Evolutionary conservation across 352 stramenopile species (phyloP).

Genomic region (Phytophthora multivora): DNA sequence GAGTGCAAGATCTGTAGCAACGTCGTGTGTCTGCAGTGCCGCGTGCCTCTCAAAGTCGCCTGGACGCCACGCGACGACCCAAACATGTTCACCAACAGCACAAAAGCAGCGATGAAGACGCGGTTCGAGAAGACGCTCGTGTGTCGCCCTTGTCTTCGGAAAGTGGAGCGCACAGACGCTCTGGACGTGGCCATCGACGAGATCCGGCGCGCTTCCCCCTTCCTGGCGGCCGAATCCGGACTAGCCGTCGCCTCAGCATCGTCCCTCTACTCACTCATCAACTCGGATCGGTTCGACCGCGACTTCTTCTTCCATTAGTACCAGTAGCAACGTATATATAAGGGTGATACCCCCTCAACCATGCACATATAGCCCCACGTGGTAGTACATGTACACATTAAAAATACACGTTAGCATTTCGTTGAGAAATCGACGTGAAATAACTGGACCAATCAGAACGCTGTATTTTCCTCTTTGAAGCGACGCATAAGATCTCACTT

Average conservation of each 20-base stretch:
- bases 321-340: conserved; percentile 15
- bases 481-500: conserved; percentile 30
- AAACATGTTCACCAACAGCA: conserved; percentile 16
- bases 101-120: background rate
- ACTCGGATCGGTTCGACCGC: conserved; percentile 41
- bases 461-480: conserved; percentile 8
- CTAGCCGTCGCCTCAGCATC: conserved; percentile 34
- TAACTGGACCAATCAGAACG: conserved; percentile 20
- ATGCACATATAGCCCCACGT: too few relatives aligned
- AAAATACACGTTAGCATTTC: conserved; percentile 21
- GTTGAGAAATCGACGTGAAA: conserved; percentile 19
- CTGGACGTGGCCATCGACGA: conserved; percentile 41
- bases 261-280: conserved; percentile 45
- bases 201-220: conserved; percentile 27
- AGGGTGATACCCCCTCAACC: background rate
- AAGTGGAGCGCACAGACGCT: conserved; percentile 28
- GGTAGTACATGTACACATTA: too few relatives aligned
- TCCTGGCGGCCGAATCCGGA: conserved; percentile 33
- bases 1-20: conserved; percentile 26
- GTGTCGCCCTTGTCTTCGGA: conserved; percentile 31
- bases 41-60: conserved; percentile 27
- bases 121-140: conserved; percentile 31
- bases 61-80: conserved; percentile 17
- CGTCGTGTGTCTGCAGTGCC: conserved; percentile 26
- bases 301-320: conserved; percentile 39